These are phyloP conservation scores for Ustilago cynodontis DNA, from an alignment of 1,284 basidiomycete genomes.

Conservation along the genomic window DNA sequence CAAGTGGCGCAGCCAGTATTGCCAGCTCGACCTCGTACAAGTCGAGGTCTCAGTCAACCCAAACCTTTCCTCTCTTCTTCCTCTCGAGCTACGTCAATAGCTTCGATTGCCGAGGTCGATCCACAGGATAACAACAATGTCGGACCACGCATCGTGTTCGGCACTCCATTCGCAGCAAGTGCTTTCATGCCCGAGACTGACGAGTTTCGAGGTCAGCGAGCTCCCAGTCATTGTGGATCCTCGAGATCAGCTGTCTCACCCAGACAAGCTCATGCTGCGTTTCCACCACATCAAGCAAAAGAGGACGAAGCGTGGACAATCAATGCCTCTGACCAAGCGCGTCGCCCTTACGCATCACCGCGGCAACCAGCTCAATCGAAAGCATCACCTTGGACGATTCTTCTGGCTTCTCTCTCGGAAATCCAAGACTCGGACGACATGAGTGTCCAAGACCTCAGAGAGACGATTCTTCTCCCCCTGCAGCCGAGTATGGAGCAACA, in stretches of 20 bases:
- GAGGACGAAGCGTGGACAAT: background rate
- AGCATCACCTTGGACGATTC: constrained; percentile 20
- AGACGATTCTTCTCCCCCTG: constrained; percentile 21
- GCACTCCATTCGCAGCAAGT: constrained; percentile 24
- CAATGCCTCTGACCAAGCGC: background rate
- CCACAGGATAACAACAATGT: background rate
- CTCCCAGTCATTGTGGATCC: background rate
- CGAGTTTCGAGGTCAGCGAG: background rate
- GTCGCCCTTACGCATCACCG: constrained; percentile 5
- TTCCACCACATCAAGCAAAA: background rate
- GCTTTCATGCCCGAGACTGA: background rate
- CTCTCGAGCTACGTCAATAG: constrained; percentile 21
- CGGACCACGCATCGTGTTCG: constrained; percentile 5
- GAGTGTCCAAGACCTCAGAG: background rate
- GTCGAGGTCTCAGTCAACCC: constrained; percentile 18
- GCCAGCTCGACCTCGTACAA: constrained; percentile 26
- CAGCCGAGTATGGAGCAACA: constrained; percentile 12
- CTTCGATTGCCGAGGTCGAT: constrained; percentile 18
- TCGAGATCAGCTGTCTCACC: background rate
- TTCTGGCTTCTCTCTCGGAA: constrained; percentile 12
- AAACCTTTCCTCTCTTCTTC: constrained; percentile 33
- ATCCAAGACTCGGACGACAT: no score
- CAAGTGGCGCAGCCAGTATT: background rate
- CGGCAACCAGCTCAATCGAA: no score
- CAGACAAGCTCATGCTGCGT: background rate